A percentile compares a stretch with the other conserved stretches of the same genome.
phyloP scores from a whole-genome alignment of 352 stramenopile genomes.

The Phytophthora tubulina region DNA sequence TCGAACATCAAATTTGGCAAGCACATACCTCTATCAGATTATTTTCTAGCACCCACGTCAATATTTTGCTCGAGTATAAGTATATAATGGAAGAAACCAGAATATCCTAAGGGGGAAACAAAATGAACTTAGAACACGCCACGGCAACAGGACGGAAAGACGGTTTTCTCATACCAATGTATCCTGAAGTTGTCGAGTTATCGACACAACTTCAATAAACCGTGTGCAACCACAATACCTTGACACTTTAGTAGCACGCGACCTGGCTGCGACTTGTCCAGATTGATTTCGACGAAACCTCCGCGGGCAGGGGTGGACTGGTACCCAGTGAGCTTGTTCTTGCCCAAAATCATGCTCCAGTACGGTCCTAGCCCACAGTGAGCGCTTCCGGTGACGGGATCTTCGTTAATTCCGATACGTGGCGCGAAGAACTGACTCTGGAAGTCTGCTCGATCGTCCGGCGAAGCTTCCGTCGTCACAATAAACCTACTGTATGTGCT shows the following conservation, averaged over 20 bases:
- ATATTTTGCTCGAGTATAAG: too few relatives aligned
- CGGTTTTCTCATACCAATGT: too few relatives aligned
- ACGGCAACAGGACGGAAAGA: too few relatives aligned
- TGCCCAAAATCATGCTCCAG: constrained; percentile 57
- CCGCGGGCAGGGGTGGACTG: constrained; percentile 42
- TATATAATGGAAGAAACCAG: too few relatives aligned
- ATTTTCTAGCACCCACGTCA: too few relatives aligned
- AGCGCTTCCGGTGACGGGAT: constrained; percentile 91
- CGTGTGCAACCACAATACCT: constrained; percentile 9
- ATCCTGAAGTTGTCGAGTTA: neutral
- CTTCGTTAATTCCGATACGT: constrained; percentile 88
- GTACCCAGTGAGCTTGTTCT: constrained; percentile 32
- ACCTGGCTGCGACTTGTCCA: constrained; percentile 10
- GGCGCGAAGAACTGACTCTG: constrained; percentile 86
- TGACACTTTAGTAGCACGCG: constrained; percentile 49
- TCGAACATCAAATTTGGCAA: too few relatives aligned
- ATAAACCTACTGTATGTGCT: constrained; percentile 9
- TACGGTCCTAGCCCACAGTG: constrained; percentile 88
- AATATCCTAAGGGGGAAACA: too few relatives aligned
- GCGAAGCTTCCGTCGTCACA: constrained; percentile 5
- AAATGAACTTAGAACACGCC: too few relatives aligned
- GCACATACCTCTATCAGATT: too few relatives aligned
- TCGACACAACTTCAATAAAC: neutral
- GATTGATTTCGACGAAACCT: constrained; percentile 37
- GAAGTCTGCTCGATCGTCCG: constrained; percentile 17